Conservation (phyloP, 179 eudicot species). For the Beta corolliflora region DNA sequence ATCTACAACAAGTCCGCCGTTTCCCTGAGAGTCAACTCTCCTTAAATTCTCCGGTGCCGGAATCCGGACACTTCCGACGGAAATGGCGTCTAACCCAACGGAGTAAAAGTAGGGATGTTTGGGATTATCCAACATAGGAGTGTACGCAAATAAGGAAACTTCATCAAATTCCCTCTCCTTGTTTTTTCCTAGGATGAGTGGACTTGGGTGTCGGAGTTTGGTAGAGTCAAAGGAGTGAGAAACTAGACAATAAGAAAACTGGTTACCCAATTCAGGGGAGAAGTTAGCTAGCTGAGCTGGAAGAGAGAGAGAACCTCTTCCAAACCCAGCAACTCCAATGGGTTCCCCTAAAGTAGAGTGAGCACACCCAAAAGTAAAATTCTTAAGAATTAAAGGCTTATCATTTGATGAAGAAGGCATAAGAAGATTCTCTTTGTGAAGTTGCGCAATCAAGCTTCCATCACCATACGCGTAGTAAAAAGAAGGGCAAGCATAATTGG, state of each 20-base stretch:
- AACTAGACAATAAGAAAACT: constrained; percentile 77
- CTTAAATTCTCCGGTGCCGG: constrained; percentile 49
- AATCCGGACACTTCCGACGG: constrained; percentile 43
- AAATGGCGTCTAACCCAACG: constrained; percentile 50
- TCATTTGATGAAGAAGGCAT: constrained; percentile 45
- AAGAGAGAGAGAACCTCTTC: constrained; percentile 70
- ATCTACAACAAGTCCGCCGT: constrained; percentile 93
- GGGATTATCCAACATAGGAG: constrained; percentile 70
- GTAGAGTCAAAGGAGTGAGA: constrained; percentile 72
- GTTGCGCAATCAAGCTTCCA: constrained; percentile 67
- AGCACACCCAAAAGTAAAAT: constrained; percentile 85
- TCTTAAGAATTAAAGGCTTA: constrained; percentile 35
- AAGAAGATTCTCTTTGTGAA: constrained; percentile 45
- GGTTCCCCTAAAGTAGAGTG: constrained; percentile 76
- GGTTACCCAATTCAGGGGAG: constrained; percentile 66
- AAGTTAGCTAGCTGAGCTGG: constrained; percentile 71
- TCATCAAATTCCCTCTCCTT: constrained; percentile 19
- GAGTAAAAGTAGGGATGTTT: constrained; percentile 67
- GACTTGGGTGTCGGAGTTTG: constrained; percentile 66
- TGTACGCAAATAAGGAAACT: constrained; percentile 37
- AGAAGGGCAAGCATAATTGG: constrained; percentile 50
- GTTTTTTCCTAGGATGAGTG: constrained; percentile 63
- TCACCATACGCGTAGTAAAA: constrained; percentile 91
- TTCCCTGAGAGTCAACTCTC: constrained; percentile 55
- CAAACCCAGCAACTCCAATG: constrained; percentile 91